Conservation (phyloP, 1,284 basidiomycete genomes). For the Melampsora occidentalis region DNA sequence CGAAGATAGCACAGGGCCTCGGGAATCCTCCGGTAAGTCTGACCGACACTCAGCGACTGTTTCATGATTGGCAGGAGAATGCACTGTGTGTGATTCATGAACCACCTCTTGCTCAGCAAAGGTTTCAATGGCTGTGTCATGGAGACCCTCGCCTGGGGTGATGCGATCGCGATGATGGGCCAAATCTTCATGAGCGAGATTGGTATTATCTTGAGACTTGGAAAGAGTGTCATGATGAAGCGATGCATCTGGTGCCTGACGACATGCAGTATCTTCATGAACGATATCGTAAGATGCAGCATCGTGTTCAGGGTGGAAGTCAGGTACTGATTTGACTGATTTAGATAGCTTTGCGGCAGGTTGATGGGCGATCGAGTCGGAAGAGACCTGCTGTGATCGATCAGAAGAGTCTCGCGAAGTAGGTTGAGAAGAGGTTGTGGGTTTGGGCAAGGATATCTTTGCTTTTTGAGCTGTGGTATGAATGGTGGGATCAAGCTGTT, state of each 20-base stretch:
- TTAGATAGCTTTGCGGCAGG: background rate
- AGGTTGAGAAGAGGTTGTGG: background rate
- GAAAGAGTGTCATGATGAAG: too few species aligned
- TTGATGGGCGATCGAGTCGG: background rate
- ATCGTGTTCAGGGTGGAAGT: too few species aligned
- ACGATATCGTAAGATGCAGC: too few species aligned
- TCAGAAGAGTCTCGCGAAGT: background rate
- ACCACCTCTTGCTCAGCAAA: background rate
- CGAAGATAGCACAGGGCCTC: too few species aligned
- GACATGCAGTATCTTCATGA: too few species aligned
- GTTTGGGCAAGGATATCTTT: background rate
- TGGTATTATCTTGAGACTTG: too few species aligned
- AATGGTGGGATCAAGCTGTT: background rate
- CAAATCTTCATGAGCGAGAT: too few species aligned
- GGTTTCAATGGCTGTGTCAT: background rate
- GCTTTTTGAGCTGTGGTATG: constrained; percentile 4
- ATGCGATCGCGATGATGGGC: too few species aligned
- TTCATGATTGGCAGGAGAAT: background rate
- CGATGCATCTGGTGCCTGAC: too few species aligned
- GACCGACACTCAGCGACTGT: background rate
- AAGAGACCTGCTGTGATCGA: background rate
- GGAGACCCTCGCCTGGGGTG: too few species aligned
- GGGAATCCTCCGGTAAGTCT: too few species aligned
- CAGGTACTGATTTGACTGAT: too few species aligned
- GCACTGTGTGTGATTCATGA: background rate